phyloP scores from a whole-genome alignment of 805 yeast species.

The Candida berthetii region DNA sequence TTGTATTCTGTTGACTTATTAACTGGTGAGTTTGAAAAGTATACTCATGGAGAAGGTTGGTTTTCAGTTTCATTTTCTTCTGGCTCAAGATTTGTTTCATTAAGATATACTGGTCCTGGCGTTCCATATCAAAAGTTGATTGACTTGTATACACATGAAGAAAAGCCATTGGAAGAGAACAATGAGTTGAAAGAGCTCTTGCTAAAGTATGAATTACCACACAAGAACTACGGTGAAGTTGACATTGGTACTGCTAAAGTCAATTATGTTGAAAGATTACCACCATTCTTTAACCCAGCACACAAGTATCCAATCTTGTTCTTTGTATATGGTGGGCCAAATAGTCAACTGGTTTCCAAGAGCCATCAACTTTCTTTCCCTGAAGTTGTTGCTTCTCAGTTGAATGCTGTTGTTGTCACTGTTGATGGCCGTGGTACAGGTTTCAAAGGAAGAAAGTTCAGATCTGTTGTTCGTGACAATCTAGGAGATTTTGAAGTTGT shows the following conservation, averaged over 20 bases:
- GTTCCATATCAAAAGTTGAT: slow-evolving; percentile 75
- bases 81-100: slow-evolving; percentile 66
- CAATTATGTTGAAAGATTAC: slow-evolving; percentile 72
- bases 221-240: slow-evolving; percentile 43
- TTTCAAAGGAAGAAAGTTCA: slow-evolving; percentile 70
- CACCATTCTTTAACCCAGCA: slow-evolving; percentile 58
- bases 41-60: slow-evolving; percentile 51
- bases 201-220: slow-evolving; percentile 49
- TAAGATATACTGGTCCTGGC: slow-evolving; percentile 73
- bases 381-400: slow-evolving; percentile 67
- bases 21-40: slow-evolving; percentile 25
- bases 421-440: slow-evolving; percentile 99
- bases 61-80: slow-evolving; percentile 70
- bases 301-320: slow-evolving; percentile 74
- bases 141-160: slow-evolving; percentile 36
- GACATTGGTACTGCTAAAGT: slow-evolving; percentile 38
- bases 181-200: slow-evolving; percentile 32
- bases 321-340: slow-evolving; percentile 94
- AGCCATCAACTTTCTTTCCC: slow-evolving; percentile 60
- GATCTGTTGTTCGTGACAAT: slow-evolving; percentile 74
- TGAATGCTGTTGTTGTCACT: slow-evolving; percentile 82
- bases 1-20: slow-evolving; percentile 61
- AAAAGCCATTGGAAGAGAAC: slow-evolving; percentile 30
- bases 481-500: slow-evolving; percentile 77
- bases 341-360: slow-evolving; percentile 75